Percentiles rank a stretch among this genome's conserved stretches.
Conservation (phyloP, 1,284 basidiomycete genomes). For the Trichosporon sp. region DNA sequence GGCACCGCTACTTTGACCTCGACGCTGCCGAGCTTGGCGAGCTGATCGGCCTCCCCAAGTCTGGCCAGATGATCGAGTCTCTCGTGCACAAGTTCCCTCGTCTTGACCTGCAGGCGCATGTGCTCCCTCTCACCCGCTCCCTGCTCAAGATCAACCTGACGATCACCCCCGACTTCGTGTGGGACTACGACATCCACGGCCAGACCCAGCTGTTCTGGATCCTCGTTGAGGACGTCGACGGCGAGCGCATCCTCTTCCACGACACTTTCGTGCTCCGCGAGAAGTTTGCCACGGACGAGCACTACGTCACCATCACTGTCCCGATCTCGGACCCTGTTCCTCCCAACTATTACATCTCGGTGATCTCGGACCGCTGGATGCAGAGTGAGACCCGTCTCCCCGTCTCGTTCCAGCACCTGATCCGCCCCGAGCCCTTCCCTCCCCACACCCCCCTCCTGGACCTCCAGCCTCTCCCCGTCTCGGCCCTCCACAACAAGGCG, state of each 20-base stretch:
- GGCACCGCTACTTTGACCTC: slow-evolving; percentile 93
- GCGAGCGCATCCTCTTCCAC: slow-evolving; percentile 90
- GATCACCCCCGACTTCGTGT: slow-evolving; percentile 91
- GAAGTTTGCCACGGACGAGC: slow-evolving; percentile 86
- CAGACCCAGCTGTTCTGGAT: slow-evolving; percentile 85
- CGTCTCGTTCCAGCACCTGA: slow-evolving; percentile 96
- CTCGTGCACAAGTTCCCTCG: slow-evolving; percentile 96
- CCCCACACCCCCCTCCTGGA: slow-evolving; percentile 88
- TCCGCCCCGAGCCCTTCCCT: slow-evolving; percentile 95
- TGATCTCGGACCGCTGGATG: slow-evolving; percentile 93
- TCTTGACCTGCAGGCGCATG: slow-evolving; percentile 85
- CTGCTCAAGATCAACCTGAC: slow-evolving; percentile 83
- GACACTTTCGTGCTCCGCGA: slow-evolving; percentile 88
- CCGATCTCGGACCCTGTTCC: slow-evolving; percentile 96
- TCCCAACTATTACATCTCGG: slow-evolving; percentile 94
- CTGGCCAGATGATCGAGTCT: slow-evolving; percentile 86
- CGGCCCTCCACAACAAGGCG: slow-evolving; percentile 85
- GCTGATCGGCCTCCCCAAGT: slow-evolving; percentile 86
- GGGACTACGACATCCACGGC: slow-evolving; percentile 93
- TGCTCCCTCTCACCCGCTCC: slow-evolving; percentile 86
- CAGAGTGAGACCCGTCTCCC: slow-evolving; percentile 91
- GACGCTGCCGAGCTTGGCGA: slow-evolving; percentile 86
- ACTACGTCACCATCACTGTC: slow-evolving; percentile 88
- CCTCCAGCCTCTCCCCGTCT: slow-evolving; percentile 81
- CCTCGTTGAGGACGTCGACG: slow-evolving; percentile 93